Percentiles rank a stretch among this genome's conserved stretches.
Evolutionary conservation across 192 early-diverging fungal genomes (phyloP).

Genomic region (Backusella luteola): DNA sequence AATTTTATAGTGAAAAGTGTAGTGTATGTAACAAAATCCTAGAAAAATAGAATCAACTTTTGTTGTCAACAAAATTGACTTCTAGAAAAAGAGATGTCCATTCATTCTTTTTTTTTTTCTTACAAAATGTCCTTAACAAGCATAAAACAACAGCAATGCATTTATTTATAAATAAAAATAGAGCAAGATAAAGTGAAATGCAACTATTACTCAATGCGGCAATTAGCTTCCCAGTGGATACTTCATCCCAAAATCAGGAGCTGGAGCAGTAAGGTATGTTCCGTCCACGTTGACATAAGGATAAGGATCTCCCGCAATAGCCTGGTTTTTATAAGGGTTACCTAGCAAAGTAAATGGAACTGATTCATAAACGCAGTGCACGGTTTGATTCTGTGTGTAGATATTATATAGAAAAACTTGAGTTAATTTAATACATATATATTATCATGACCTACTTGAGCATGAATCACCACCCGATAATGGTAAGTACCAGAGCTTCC

Average conservation of each 20-base stretch:
- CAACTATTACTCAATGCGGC: background rate
- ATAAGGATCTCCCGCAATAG: background rate
- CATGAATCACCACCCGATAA: background rate
- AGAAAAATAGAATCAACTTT: background rate
- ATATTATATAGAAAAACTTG: background rate
- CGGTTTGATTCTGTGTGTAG: background rate
- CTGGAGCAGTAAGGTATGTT: background rate
- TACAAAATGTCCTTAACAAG: too few species aligned
- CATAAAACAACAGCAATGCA: background rate
- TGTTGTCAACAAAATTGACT: background rate
- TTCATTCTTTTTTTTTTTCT: too few species aligned
- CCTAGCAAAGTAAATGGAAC: background rate
- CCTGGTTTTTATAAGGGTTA: background rate
- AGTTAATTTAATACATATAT: background rate
- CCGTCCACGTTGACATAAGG: background rate
- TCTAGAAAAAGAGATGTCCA: too few species aligned
- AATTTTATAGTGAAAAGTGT: too few species aligned
- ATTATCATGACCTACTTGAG: background rate
- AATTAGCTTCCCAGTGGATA: background rate
- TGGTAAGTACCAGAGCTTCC: background rate
- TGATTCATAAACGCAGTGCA: background rate
- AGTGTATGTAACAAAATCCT: too few species aligned
- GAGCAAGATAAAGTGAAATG: background rate
- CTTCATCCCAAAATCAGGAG: background rate
- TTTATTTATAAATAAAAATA: background rate